Conservation (phyloP, 306 rosid genomes). For the Mucuna pruriens region DNA sequence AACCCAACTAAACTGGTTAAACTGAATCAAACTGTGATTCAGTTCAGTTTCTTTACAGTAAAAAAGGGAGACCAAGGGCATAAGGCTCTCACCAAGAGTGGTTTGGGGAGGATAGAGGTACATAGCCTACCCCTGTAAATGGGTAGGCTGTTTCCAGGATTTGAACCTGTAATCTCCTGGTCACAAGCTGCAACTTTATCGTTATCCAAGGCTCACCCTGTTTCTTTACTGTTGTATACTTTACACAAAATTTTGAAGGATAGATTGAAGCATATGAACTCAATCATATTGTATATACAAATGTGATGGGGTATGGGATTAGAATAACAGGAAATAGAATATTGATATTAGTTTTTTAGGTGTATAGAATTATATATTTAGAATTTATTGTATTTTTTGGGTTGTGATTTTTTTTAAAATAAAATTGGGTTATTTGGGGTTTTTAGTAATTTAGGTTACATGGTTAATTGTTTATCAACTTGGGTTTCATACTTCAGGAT, state of each 20-base stretch:
- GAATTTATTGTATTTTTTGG: not conserved
- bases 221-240: not conserved
- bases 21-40: conserved; percentile 20
- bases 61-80: not conserved
- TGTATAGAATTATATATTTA: not conserved
- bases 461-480: not conserved
- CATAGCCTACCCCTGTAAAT: not conserved
- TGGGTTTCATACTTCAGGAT: conserved; percentile 16
- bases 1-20: conserved; percentile 29
- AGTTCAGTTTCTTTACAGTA: conserved; percentile 27
- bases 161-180: not conserved
- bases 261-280: conserved; percentile 24
- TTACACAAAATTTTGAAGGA: not conserved
- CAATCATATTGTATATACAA: conserved; percentile 4
- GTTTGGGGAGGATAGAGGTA: not conserved
- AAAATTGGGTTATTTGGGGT: not conserved
- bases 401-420: not conserved
- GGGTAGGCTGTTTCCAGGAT: not conserved
- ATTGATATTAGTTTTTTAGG: conserved; percentile 1
- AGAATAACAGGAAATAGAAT: conserved; percentile 3
- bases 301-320: not conserved
- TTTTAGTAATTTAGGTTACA: conserved; percentile 6
- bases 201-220: not conserved
- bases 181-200: not conserved
- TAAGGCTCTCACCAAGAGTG: not conserved